Evolutionary conservation across 768 basidiomycete genomes (phyloP).

Genomic region (Pleurotus ostreatus): DNA sequence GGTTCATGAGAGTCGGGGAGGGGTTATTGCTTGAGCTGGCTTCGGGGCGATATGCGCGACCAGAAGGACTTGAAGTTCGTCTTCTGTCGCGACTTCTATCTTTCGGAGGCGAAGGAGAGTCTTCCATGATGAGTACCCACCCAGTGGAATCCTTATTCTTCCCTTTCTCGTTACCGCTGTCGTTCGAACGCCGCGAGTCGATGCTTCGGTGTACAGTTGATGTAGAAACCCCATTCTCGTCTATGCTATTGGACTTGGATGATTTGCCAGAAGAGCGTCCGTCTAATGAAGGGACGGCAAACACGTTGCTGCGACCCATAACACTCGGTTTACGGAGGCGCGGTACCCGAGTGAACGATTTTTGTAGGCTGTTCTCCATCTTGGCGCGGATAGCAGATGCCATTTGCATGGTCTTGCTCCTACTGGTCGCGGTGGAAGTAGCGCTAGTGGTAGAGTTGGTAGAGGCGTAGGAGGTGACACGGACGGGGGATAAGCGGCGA

Average conservation of each 20-base stretch:
- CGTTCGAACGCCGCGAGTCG: conserved; percentile 43
- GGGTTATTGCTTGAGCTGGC: conserved; percentile 41
- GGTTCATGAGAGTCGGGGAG: conserved; percentile 36
- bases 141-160: conserved; percentile 63
- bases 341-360: conserved; percentile 84
- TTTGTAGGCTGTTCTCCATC: conserved; percentile 78
- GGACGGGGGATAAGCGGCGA: conserved; percentile 29
- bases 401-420: conserved; percentile 86
- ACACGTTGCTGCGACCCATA: conserved; percentile 47
- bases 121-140: conserved; percentile 90
- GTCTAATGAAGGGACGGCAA: conserved; percentile 30
- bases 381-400: conserved; percentile 88
- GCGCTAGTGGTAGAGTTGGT: conserved; percentile 37
- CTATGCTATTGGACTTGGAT: conserved; percentile 17
- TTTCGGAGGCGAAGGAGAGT: conserved; percentile 67
- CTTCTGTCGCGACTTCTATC: conserved; percentile 52
- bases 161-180: conserved; percentile 39
- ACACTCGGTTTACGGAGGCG: conserved; percentile 79
- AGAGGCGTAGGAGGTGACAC: conserved; percentile 34
- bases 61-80: conserved; percentile 60
- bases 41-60: conserved; percentile 49
- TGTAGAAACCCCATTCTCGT: not conserved
- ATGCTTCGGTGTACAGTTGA: conserved; percentile 31
- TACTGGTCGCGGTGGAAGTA: conserved; percentile 47
- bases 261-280: conserved; percentile 29